phyloP scores from a whole-genome alignment of 139 green algal species.

The Limnomonas spitsbergensis region DNA sequence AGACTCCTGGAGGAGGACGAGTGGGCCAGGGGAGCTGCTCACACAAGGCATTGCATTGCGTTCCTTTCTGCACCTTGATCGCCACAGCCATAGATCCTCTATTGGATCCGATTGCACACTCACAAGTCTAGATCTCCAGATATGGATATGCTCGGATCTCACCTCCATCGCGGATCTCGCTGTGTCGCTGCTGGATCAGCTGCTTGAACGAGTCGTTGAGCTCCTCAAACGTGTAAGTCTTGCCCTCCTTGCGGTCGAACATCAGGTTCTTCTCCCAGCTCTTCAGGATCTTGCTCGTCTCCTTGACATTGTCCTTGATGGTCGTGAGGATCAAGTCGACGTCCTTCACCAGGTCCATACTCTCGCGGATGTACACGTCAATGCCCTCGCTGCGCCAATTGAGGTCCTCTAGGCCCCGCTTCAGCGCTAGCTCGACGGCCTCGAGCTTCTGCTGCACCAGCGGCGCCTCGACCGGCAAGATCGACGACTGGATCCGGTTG shows the following conservation, averaged over 20 bases:
- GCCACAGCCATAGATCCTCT: no score
- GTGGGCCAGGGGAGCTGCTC: no score
- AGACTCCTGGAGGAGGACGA: no score
- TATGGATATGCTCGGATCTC: no score
- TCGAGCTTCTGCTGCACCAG: conserved; percentile 78
- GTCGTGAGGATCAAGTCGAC: conserved; percentile 64
- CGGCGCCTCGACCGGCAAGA: conserved; percentile 77
- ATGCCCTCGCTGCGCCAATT: conserved; percentile 45
- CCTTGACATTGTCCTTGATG: conserved; percentile 78
- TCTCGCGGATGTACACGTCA: conserved; percentile 77
- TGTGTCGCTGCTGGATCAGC: conserved; percentile 52
- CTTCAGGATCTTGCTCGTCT: conserved; percentile 53
- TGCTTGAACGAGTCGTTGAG: conserved; percentile 55
- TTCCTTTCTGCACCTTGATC: no score
- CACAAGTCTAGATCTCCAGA: no score
- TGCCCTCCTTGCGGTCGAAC: conserved; percentile 84
- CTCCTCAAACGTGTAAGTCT: conserved; percentile 76
- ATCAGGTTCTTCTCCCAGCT: conserved; percentile 69
- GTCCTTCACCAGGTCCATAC: conserved; percentile 70
- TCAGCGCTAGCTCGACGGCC: conserved; percentile 55
- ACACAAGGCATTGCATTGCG: no score
- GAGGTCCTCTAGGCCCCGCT: conserved; percentile 46
- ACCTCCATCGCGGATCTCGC: conserved; percentile 59
- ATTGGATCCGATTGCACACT: no score
- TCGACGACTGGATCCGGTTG: conserved; percentile 75